phyloP scores from a whole-genome alignment of 805 yeast species.

The Starmerella kuoi region DNA sequence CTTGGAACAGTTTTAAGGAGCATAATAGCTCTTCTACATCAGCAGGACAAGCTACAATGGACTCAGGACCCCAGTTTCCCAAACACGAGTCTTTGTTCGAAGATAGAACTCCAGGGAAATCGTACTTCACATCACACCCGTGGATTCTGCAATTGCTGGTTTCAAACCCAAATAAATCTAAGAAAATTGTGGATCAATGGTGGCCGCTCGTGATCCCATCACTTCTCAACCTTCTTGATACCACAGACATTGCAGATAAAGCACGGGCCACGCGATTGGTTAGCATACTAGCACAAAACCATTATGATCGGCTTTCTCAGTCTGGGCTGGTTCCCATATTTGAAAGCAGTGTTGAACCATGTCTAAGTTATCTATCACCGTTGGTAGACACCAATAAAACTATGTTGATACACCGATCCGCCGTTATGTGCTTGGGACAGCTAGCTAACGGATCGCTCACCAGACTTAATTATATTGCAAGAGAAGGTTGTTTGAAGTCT shows the following conservation, averaged over 20 bases:
- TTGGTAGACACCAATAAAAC: conserved; percentile 19
- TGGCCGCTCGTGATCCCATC: conserved; percentile 29
- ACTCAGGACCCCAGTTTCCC: not conserved
- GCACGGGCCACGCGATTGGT: conserved; percentile 21
- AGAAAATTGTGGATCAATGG: conserved; percentile 6
- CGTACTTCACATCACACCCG: conserved; percentile 3
- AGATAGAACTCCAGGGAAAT: not conserved
- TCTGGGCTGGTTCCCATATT: conserved; percentile 27
- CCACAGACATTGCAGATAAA: conserved; percentile 22
- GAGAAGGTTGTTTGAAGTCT: conserved; percentile 25
- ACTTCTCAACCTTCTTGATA: conserved; percentile 25
- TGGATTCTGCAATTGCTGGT: conserved; percentile 18
- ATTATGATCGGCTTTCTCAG: conserved; percentile 9
- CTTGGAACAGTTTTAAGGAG: not conserved
- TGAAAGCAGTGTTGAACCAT: conserved; percentile 24
- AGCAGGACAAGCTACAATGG: conserved; percentile 6
- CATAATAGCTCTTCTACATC: conserved; percentile 1
- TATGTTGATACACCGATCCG: conserved; percentile 22
- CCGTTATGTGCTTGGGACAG: conserved; percentile 36
- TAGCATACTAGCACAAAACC: conserved; percentile 6
- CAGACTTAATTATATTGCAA: conserved; percentile 20
- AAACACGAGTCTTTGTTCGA: not conserved
- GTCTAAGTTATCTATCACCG: conserved; percentile 28
- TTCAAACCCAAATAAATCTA: not conserved
- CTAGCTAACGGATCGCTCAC: conserved; percentile 25